These are phyloP conservation scores for Nepenthes mirabilis DNA, from an alignment of 148 eudicot genomes.

Conservation along the genomic window DNA sequence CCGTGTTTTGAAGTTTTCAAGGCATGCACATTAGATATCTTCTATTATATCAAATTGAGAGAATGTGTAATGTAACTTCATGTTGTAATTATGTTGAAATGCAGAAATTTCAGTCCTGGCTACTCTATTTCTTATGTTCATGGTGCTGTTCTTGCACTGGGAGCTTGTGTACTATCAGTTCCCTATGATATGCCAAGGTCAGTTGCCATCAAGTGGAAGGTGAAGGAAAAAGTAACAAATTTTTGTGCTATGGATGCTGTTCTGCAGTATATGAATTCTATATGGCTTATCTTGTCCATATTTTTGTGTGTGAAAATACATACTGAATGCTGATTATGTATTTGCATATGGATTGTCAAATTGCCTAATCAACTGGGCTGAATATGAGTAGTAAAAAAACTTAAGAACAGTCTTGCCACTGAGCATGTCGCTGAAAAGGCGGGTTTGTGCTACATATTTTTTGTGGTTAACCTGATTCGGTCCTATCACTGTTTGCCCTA, in stretches of 20 bases:
- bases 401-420: no score
- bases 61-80: conserved; percentile 2
- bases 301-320: no score
- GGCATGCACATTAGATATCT: conserved; percentile 1
- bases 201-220: conserved; percentile 2
- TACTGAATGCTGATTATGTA: no score
- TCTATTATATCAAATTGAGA: background rate
- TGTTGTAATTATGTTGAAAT: conserved; percentile 6
- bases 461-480: no score
- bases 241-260: background rate
- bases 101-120: conserved; percentile 35
- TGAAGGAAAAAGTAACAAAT: background rate
- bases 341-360: no score
- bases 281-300: no score
- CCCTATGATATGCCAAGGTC: conserved; percentile 99
- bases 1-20: background rate
- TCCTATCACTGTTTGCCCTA: no score
- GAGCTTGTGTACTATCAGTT: conserved; percentile 79
- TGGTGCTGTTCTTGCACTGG: conserved; percentile 83
- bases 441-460: no score
- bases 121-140: conserved; percentile 57
- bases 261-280: no score
- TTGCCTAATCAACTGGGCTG: no score
- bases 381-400: no score
- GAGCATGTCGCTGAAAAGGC: no score